These are phyloP conservation scores for Pelargonium citronellum DNA, from an alignment of 441 rosid genomes.

Conservation along the genomic window DNA sequence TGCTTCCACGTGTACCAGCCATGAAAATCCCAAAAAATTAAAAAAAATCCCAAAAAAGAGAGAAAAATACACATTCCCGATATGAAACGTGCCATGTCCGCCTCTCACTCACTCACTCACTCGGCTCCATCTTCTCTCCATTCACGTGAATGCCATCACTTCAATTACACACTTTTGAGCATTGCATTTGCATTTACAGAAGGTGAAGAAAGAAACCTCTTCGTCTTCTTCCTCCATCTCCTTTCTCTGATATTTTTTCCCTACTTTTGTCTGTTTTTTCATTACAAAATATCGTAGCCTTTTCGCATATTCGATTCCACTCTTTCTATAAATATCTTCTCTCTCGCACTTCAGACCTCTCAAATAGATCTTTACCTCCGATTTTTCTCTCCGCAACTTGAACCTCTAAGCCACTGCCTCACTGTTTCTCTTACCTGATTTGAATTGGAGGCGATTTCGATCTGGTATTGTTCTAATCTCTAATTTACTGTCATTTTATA, in stretches of 20 bases:
- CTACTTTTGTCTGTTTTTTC: conserved; percentile 12
- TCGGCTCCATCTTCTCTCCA: not conserved
- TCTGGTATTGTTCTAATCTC: conserved; percentile 10
- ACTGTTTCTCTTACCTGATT: not conserved
- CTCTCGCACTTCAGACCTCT: conserved; percentile 10
- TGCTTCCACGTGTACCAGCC: conserved; percentile 23
- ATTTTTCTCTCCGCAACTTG: conserved; percentile 6
- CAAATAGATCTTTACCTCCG: not conserved
- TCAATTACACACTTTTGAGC: conserved; percentile 3
- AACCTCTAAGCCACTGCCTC: conserved; percentile 7
- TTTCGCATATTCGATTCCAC: conserved; percentile 7
- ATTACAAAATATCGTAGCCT: conserved; percentile 4
- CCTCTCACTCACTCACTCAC: conserved; percentile 8
- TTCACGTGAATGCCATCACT: conserved; percentile 12
- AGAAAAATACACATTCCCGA: not conserved
- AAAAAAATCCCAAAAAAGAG: not conserved
- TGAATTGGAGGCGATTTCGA: not conserved
- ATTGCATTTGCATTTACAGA: not conserved
- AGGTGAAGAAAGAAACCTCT: not conserved
- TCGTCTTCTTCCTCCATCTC: not conserved
- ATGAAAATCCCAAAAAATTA: not conserved
- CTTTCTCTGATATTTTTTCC: not conserved
- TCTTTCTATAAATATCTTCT: conserved; percentile 13
- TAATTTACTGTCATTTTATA: not conserved
- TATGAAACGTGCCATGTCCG: conserved; percentile 11